Evolutionary conservation across 202 grass and related monocot genomes (phyloP).

Genomic region (Hordeum pubiflorum): DNA sequence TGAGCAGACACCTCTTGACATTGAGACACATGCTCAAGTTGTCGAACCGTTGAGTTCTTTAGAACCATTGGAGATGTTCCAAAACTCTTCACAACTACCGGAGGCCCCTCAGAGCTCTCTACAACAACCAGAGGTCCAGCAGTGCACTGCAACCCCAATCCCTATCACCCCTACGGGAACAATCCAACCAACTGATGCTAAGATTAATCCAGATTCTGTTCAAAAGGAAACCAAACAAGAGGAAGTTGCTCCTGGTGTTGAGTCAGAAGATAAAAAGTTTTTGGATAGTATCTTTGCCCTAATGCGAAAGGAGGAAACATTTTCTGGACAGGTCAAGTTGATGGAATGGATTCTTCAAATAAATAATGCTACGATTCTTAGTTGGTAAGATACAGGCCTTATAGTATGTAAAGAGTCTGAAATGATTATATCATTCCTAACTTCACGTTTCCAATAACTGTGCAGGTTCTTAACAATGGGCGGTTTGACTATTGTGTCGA

Average conservation of each 20-base stretch:
- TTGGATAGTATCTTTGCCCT: conserved; percentile 71
- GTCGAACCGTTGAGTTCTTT: conserved; percentile 36
- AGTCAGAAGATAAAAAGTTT: conserved; percentile 83
- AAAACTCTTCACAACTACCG: conserved; percentile 26
- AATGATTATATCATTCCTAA: conserved; percentile 23
- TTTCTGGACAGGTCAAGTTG: conserved; percentile 82
- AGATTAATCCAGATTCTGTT: conserved; percentile 19
- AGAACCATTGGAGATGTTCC: conserved; percentile 17
- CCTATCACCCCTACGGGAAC: conserved; percentile 13
- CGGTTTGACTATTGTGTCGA: conserved; percentile 69
- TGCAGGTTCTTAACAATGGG: conserved; percentile 88
- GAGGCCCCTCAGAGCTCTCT: conserved; percentile 15
- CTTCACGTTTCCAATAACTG: conserved; percentile 15
- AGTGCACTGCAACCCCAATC: not conserved
- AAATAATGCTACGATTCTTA: conserved; percentile 66
- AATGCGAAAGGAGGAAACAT: conserved; percentile 77
- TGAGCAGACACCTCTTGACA: conserved; percentile 35
- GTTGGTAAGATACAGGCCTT: conserved; percentile 49
- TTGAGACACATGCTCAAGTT: conserved; percentile 26
- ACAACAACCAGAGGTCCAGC: conserved; percentile 19
- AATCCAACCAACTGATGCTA: conserved; percentile 34
- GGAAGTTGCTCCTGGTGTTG: conserved; percentile 42
- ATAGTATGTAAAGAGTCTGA: conserved; percentile 7
- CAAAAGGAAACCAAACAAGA: conserved; percentile 34
- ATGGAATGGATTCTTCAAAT: conserved; percentile 88